phyloP scores from a whole-genome alignment of 768 basidiomycete genomes.

The Amanita jacksonii region DNA sequence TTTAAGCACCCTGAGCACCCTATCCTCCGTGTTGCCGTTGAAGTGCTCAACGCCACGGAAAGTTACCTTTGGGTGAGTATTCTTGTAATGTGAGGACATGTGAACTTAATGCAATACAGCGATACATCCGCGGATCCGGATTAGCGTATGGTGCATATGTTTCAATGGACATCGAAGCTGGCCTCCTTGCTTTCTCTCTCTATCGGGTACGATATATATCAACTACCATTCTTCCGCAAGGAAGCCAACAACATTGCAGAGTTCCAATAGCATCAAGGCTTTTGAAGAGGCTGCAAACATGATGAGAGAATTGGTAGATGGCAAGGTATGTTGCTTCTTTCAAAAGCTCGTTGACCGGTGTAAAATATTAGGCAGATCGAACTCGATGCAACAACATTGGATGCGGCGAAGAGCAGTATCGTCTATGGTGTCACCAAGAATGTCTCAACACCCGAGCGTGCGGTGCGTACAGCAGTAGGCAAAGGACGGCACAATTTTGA shows the following conservation, averaged over 20 bases:
- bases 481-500: not conserved
- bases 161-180: slow-evolving; percentile 67
- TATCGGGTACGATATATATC: slow-evolving; percentile 44
- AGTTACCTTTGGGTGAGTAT: slow-evolving; percentile 80
- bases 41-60: slow-evolving; percentile 88
- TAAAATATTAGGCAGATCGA: slow-evolving; percentile 44
- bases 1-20: slow-evolving; percentile 80
- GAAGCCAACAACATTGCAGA: slow-evolving; percentile 32
- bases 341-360: not conserved
- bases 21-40: slow-evolving; percentile 73
- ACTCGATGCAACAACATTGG: slow-evolving; percentile 71
- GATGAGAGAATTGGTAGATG: slow-evolving; percentile 71
- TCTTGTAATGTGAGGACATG: not conserved
- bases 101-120: slow-evolving; percentile 29
- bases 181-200: slow-evolving; percentile 63
- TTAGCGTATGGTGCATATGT: slow-evolving; percentile 89
- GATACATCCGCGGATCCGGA: slow-evolving; percentile 88
- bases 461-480: slow-evolving; percentile 40
- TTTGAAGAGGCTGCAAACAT: slow-evolving; percentile 75
- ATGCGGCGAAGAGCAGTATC: slow-evolving; percentile 87
- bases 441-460: slow-evolving; percentile 80
- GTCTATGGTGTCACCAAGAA: slow-evolving; percentile 75
- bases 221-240: not conserved
- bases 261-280: slow-evolving; percentile 70
- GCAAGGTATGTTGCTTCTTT: slow-evolving; percentile 46